phyloP scores from a whole-genome alignment of 805 yeast genomes.

The Scheffersomyces lignosus region DNA sequence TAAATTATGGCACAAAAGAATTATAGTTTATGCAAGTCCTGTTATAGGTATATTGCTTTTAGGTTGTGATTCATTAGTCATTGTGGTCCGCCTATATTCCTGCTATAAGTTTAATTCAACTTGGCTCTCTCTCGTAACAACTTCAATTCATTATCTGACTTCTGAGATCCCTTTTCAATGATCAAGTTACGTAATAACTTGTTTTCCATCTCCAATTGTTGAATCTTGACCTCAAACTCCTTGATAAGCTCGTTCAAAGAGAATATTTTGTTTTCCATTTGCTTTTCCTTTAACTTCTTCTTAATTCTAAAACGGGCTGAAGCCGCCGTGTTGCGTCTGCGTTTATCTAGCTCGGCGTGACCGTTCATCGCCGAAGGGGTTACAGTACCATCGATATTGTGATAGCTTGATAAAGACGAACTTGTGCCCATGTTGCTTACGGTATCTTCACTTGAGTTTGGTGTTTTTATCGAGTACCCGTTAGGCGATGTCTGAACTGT shows the following conservation, averaged over 20 bases:
- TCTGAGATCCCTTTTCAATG: constrained; percentile 48
- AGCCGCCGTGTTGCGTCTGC: constrained; percentile 63
- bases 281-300: constrained; percentile 58
- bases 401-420: neutral
- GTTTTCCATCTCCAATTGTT: constrained; percentile 62
- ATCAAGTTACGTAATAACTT: constrained; percentile 54
- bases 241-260: constrained; percentile 46
- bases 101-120: constrained; percentile 3
- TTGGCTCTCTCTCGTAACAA: constrained; percentile 32
- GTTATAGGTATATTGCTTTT: neutral
- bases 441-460: neutral
- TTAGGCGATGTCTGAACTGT: neutral
- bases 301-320: constrained; percentile 64
- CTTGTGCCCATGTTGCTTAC: neutral
- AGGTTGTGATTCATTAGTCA: neutral
- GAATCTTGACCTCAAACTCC: constrained; percentile 46
- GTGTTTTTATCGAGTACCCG: neutral
- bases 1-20: too few relatives aligned
- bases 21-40: too few relatives aligned
- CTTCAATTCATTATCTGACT: constrained; percentile 39
- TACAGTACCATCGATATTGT: neutral
- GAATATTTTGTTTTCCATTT: constrained; percentile 51
- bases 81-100: too few relatives aligned
- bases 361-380: constrained; percentile 2
- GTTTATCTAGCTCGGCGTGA: constrained; percentile 44